Conservation (phyloP, 768 basidiomycete genomes). For the Clitopilus passeckerianus region DNA sequence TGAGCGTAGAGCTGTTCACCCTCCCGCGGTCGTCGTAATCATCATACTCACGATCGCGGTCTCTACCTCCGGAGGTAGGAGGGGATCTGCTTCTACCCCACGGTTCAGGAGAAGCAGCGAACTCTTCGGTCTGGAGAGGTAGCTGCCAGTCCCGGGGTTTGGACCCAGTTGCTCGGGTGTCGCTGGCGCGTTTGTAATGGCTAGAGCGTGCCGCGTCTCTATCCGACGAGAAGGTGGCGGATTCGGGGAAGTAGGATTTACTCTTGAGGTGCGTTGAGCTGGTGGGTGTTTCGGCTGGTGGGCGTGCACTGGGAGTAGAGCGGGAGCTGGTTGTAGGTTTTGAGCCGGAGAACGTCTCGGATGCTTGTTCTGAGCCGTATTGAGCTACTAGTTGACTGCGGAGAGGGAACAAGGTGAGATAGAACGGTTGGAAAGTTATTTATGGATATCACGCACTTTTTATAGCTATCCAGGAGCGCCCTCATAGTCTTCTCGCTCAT, state of each 20-base stretch:
- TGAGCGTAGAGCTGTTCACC: not conserved
- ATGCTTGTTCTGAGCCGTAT: constrained; percentile 56
- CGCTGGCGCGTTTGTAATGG: not conserved
- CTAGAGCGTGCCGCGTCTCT: not conserved
- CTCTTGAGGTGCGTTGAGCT: not conserved
- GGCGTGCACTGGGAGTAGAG: constrained; percentile 4
- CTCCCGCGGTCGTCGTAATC: not conserved
- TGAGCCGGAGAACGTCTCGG: constrained; percentile 51
- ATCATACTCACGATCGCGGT: not conserved
- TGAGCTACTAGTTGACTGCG: constrained; percentile 62
- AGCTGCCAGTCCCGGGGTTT: not conserved
- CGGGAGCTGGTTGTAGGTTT: constrained; percentile 26
- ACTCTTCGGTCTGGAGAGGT: not conserved
- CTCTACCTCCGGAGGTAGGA: not conserved
- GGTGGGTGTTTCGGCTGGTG: not conserved
- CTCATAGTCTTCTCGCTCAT: constrained; percentile 68
- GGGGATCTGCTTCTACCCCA: not conserved
- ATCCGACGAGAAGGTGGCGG: not conserved
- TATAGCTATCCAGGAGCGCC: constrained; percentile 81
- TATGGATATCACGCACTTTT: constrained; percentile 41
- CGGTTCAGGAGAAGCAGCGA: not conserved
- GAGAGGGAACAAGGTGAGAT: constrained; percentile 3
- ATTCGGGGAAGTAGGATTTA: not conserved
- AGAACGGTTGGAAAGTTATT: not conserved
- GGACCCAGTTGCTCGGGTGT: not conserved